Evolutionary conservation across 208 protist species (phyloP).

Genomic region (Hexamita inflata): DNA sequence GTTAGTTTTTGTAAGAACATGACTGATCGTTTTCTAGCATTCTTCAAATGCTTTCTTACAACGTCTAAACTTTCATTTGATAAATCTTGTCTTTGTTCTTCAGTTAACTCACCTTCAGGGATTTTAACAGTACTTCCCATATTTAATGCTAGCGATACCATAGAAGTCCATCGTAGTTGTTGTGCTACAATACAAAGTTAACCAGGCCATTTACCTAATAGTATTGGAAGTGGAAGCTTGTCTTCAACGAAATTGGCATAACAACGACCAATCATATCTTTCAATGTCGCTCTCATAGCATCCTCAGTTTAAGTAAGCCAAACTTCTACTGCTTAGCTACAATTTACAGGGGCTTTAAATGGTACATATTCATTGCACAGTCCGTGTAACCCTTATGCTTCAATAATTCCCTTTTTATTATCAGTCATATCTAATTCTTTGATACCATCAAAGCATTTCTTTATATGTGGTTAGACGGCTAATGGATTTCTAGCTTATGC

Average conservation of each 20-base stretch:
- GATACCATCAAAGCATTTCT: conserved; percentile 48
- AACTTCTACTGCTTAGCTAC: conserved; percentile 66
- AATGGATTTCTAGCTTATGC: conserved; percentile 53
- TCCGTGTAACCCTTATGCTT: conserved; percentile 46
- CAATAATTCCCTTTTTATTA: conserved; percentile 22
- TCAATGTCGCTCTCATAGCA: conserved; percentile 69
- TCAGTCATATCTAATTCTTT: background rate
- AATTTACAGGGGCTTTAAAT: conserved; percentile 61
- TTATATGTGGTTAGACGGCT: conserved; percentile 50
- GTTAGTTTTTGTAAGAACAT: conserved; percentile 14
- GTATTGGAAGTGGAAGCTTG: conserved; percentile 3
- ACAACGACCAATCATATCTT: conserved; percentile 44
- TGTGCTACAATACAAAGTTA: conserved; percentile 2
- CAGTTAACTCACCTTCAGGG: no score
- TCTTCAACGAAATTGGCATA: background rate
- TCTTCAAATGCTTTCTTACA: conserved; percentile 15
- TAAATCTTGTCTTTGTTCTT: no score
- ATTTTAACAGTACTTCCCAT: no score
- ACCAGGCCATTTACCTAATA: conserved; percentile 24
- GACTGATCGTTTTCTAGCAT: conserved; percentile 14
- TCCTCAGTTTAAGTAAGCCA: conserved; percentile 71
- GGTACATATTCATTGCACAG: conserved; percentile 74
- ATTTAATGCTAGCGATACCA: background rate
- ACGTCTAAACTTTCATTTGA: background rate
- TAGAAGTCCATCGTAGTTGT: conserved; percentile 11